These are phyloP conservation scores for Centaurea solstitialis DNA, from an alignment of 129 eudicot genomes.

Conservation along the genomic window DNA sequence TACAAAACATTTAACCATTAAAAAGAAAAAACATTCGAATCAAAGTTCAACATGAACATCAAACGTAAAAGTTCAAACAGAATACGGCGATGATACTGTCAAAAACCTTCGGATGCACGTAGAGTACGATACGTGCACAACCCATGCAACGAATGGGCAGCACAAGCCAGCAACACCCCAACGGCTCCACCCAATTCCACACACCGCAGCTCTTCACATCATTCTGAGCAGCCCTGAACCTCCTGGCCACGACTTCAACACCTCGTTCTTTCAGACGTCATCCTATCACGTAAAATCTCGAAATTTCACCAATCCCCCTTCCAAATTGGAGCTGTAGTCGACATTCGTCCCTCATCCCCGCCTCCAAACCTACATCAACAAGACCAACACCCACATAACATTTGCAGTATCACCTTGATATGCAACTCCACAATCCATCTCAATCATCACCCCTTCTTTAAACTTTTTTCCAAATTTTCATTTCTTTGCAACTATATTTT, in stretches of 20 bases:
- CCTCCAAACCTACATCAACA: background rate
- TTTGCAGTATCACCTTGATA: background rate
- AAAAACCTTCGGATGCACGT: background rate
- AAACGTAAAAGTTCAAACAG: background rate
- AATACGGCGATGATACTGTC: background rate
- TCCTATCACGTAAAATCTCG: background rate
- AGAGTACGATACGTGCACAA: background rate
- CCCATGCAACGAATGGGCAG: background rate
- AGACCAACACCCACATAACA: background rate
- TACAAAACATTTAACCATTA: background rate
- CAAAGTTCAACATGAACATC: background rate
- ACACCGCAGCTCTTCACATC: background rate
- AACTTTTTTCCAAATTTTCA: background rate
- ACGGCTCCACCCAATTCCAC: background rate
- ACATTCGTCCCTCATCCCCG: background rate
- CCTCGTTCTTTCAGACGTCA: background rate
- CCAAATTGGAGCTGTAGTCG: background rate
- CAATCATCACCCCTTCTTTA: background rate
- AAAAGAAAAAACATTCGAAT: background rate
- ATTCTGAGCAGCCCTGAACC: background rate
- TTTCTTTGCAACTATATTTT: background rate
- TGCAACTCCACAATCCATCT: background rate
- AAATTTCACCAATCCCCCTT: background rate
- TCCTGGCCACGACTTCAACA: background rate
- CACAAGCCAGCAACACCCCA: background rate